Base-by-base conservation (phyloP, 2,329 filamentous ascomycete genomes). In the Plectosphaerella sp. region DNA sequence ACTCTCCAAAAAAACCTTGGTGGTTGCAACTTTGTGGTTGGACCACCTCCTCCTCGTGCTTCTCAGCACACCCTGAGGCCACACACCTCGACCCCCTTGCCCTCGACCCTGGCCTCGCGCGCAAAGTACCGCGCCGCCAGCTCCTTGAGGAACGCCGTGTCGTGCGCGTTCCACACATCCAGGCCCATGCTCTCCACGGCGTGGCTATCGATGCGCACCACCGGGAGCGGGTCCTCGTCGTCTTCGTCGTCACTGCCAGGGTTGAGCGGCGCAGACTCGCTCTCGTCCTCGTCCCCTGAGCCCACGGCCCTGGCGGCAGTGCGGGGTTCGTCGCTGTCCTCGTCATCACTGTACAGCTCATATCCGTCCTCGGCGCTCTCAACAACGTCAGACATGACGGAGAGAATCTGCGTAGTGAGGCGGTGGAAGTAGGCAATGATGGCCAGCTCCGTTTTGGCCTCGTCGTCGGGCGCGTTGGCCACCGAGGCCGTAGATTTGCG, bases 351-450 rank as follows among this genome's bases (percentile, higher is more conserved):
- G 11, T 64, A 64, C 24, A 63, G 64, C 5, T 73, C 72, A 47
- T 73, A 72, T 11, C 70, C 67, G n/a, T 74, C 74, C 28, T 33
- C 76, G 6, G 72, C 65, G 47, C 65, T 66, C 39, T 77, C 75
- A 6, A 89, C 79, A 4, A 89, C 70, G 55, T 86, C 82, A 1
- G 79, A 77, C 50, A 91, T 66, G 3, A 80, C 78, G 1, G 77
- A 76, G 20, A 93, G 70, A 43, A 90, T 76, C 59, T 82, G 76
- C 3, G 81, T 79, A 1, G 89, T 91, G 49, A 91, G 75, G 1
- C 88, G 82, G 68, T 92, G 89, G 67, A 93, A 93, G 67, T 91
- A 94, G 1, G 88, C 86, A 51, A 92, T 88, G 48, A 91, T 80
- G 41, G 86, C 82, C 55, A 90, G 83, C 63, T 91, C 87, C 11